A percentile compares a stretch with the other conserved stretches of the same genome.
Evolutionary conservation across 164 flowering plant genomes (phyloP).

Genomic region (Amborella trichopoda): DNA sequence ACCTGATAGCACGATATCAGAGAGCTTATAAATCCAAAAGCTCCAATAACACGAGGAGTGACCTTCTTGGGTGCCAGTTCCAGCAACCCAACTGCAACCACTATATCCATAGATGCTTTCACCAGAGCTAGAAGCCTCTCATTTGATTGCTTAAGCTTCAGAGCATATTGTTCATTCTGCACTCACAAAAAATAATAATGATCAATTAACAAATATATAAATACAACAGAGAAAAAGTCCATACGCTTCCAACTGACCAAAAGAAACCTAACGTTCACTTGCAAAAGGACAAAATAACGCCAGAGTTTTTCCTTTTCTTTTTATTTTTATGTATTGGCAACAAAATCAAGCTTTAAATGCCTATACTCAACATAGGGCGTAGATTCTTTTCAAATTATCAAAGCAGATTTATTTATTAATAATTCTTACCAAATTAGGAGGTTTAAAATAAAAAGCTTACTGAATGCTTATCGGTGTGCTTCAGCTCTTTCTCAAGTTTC

Average conservation of each 20-base stretch:
- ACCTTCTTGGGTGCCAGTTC: constrained; percentile 92
- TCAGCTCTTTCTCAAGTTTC: constrained; percentile 70
- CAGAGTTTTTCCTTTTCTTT: too few species aligned
- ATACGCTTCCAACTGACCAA: not conserved
- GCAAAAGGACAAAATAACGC: too few species aligned
- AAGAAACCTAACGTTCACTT: too few species aligned
- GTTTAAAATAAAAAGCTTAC: constrained; percentile 19
- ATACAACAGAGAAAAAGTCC: not conserved
- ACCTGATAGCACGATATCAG: constrained; percentile 99
- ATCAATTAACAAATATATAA: constrained; percentile 1
- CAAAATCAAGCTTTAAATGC: too few species aligned
- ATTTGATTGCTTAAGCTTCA: constrained; percentile 57
- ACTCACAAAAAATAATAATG: constrained; percentile 8
- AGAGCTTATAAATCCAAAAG: constrained; percentile 73
- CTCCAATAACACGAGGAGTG: constrained; percentile 93
- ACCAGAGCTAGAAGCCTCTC: constrained; percentile 74
- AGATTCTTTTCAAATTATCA: too few species aligned
- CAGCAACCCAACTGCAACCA: constrained; percentile 89
- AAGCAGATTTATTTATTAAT: too few species aligned
- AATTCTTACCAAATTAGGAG: not conserved
- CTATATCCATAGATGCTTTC: constrained; percentile 68
- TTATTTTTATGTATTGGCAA: too few species aligned
- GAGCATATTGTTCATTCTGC: constrained; percentile 67
- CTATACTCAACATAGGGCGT: too few species aligned
- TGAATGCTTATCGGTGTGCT: constrained; percentile 38